Evolutionary conservation across 176 grass and related monocot species (phyloP), one percentile per base, ranked within the genome.

Genomic region (Carex pumila): DNA sequence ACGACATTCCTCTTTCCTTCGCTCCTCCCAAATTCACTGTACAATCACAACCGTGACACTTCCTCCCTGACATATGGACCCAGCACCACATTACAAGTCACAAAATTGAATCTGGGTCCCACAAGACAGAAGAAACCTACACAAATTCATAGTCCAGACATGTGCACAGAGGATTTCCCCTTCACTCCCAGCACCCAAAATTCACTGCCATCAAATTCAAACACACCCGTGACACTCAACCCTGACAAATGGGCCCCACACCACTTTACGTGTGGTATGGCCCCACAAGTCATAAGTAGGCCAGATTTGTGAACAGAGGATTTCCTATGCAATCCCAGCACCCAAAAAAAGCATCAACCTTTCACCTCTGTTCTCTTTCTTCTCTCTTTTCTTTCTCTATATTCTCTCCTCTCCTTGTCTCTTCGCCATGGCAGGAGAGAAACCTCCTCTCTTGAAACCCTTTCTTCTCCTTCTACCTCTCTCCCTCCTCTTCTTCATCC

Each of bases 381-480:
- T 45, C 10, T 71, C 17, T 10, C 34, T 3, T 2, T n/a, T 18
- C 1, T 52, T 4, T 52, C 25, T 25, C 25, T 25, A 25, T 25
- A 25, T 25, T 25, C 71, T 61, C 1, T 61, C 9, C 14, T 49
- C 14, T 8, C 10, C 22, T 11, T 3, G 10, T 74, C 45, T 6
- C n/a, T 30, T 45, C 65, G 72, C 86, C 84, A 87, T 91, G 89
- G 69, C 92, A 79, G 41, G 71, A 71, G 83, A 88, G 71, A 85
- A 85, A 34, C 61, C 30, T 25, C 39, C 66, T 12, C 54, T 68
- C 22, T 82, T 85, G 10, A 72, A 71, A 5, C 61, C 86, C 21
- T 80, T 85, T 64, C 71, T 92, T n/a, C 75, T 93, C 41, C 41
- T 87, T 39, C 19, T 84, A 12, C 76, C 80, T 67, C 50, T 86